Conservation (phyloP, 768 basidiomycete species). For the Obba rivulosa region DNA sequence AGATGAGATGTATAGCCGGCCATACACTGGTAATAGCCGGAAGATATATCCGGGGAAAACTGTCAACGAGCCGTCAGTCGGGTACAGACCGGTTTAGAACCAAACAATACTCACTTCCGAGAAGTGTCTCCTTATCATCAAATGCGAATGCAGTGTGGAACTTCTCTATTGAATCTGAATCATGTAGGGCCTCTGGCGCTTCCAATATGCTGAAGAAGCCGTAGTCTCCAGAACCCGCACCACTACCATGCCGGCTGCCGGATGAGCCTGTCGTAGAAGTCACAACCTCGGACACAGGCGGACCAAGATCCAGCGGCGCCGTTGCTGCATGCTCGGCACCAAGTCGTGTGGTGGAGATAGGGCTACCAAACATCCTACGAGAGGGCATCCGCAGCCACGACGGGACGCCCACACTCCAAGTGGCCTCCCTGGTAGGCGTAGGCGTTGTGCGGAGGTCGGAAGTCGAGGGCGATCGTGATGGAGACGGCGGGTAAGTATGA, state of each 20-base stretch:
- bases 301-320: constrained; percentile 20
- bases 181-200: constrained; percentile 55
- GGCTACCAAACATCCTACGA: constrained; percentile 18
- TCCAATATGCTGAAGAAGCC: constrained; percentile 78
- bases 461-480: constrained; percentile 39
- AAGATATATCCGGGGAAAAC: constrained; percentile 91
- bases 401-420: constrained; percentile 65
- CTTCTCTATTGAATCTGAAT: constrained; percentile 64
- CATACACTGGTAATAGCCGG: constrained; percentile 83
- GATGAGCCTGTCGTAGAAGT: constrained; percentile 32
- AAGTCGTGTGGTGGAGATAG: constrained; percentile 6
- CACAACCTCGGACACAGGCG: constrained; percentile 56
- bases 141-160: constrained; percentile 82
- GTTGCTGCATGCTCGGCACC: constrained; percentile 15
- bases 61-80: constrained; percentile 32
- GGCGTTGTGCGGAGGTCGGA: constrained; percentile 37
- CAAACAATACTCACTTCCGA: constrained; percentile 68
- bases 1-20: constrained; percentile 85
- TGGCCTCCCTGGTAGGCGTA: constrained; percentile 41
- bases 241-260: constrained; percentile 20
- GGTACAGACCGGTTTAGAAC: neutral
- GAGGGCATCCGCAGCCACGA: constrained; percentile 54
- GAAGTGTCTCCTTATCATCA: constrained; percentile 77
- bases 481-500: constrained; percentile 81
- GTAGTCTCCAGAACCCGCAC: constrained; percentile 47